Conservation (phyloP, 2,329 filamentous ascomycete species). For the Clonostachys rosea region DNA sequence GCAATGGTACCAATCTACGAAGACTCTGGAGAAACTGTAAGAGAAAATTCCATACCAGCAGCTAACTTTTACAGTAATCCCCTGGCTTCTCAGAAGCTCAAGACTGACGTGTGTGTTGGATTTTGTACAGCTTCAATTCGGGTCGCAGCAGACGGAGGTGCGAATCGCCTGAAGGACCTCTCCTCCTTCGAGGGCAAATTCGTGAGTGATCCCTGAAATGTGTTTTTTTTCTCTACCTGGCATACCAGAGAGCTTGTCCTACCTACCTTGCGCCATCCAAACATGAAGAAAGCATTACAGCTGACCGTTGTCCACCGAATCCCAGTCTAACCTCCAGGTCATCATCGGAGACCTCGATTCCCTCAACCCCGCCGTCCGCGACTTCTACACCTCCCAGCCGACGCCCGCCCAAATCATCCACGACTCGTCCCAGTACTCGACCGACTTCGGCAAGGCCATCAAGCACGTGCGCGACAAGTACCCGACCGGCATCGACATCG, state of each 20-base stretch:
- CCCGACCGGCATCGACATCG: constrained; percentile 50
- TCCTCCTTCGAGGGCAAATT: constrained; percentile 35
- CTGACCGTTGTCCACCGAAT: neutral
- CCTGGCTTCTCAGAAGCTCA: neutral
- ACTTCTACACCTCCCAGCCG: constrained; percentile 59
- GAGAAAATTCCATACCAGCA: neutral
- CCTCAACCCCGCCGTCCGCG: constrained; percentile 53
- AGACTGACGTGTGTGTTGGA: neutral
- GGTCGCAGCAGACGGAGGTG: constrained; percentile 88
- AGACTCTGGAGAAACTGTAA: constrained; percentile 44
- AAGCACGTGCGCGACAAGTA: constrained; percentile 44
- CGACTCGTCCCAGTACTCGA: constrained; percentile 78
- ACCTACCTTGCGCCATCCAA: neutral
- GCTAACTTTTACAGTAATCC: no score
- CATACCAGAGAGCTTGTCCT: neutral
- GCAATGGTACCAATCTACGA: constrained; percentile 38
- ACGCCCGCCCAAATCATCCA: constrained; percentile 55
- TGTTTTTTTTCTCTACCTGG: neutral
- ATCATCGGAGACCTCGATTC: constrained; percentile 95
- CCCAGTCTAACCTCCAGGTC: constrained; percentile 55
- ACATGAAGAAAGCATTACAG: neutral
- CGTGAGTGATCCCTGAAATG: constrained; percentile 19
- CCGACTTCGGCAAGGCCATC: constrained; percentile 86
- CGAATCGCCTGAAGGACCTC: constrained; percentile 64
- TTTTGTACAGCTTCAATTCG: constrained; percentile 50